These are phyloP conservation scores for Stagonosporopsis tanaceti DNA, from an alignment of 2,329 filamentous ascomycete species.

Conservation along the genomic window DNA sequence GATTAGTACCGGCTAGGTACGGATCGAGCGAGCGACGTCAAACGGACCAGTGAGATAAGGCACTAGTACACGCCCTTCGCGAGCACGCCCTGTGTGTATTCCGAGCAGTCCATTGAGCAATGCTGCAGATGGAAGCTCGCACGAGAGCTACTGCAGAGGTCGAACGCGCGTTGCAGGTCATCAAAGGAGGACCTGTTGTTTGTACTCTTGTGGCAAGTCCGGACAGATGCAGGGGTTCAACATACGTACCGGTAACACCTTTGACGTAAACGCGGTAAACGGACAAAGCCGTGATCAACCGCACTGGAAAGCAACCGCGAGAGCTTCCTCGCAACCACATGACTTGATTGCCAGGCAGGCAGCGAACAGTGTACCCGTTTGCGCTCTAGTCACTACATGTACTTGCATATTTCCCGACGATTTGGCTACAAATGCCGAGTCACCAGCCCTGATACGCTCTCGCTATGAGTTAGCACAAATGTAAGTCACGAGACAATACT, in stretches of 20 bases:
- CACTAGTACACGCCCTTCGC: conserved; percentile 17
- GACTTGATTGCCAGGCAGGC: neutral
- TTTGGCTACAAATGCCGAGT: neutral
- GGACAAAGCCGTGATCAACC: conserved; percentile 20
- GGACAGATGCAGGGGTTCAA: conserved; percentile 12
- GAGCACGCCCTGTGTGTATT: conserved; percentile 20
- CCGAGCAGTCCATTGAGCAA: conserved; percentile 9
- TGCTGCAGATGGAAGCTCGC: neutral
- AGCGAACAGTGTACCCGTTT: neutral
- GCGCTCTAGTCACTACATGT: neutral
- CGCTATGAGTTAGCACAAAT: too few species aligned
- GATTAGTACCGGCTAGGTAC: conserved; percentile 44
- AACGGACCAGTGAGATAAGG: conserved; percentile 25
- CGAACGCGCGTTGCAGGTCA: neutral
- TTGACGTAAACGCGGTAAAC: conserved; percentile 17
- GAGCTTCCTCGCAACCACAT: neutral
- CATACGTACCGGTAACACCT: conserved; percentile 29
- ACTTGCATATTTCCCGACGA: neutral
- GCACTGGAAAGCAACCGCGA: neutral
- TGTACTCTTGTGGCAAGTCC: conserved; percentile 4
- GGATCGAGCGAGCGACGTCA: conserved; percentile 36
- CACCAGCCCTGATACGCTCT: too few species aligned
- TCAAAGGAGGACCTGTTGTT: neutral
- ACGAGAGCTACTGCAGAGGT: neutral
- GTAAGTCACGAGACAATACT: too few species aligned